phyloP scores from a whole-genome alignment of 257 asterid genomes.

The Solanum ossicruentum region DNA sequence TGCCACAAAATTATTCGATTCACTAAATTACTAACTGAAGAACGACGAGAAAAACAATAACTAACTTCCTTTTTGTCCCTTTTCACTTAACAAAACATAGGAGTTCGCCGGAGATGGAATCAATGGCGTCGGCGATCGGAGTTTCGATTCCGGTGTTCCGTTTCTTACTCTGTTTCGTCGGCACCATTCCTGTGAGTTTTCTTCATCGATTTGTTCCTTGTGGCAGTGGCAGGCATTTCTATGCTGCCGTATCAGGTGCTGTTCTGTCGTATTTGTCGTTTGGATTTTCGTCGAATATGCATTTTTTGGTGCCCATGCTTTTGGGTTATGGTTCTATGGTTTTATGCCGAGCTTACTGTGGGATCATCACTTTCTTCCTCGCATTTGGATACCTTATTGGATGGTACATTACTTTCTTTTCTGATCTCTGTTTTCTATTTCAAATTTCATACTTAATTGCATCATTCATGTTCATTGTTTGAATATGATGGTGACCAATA shows the following conservation, averaged over 20 bases:
- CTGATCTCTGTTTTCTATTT: background rate
- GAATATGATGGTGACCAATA: background rate
- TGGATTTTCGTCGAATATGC: constrained; percentile 85
- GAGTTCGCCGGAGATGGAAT: background rate
- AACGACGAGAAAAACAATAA: background rate
- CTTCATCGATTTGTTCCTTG: constrained; percentile 79
- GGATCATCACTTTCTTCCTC: constrained; percentile 55
- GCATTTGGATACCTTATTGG: constrained; percentile 94
- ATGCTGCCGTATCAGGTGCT: constrained; percentile 69
- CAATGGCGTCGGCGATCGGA: background rate
- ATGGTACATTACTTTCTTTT: constrained; percentile 32
- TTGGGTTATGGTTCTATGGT: constrained; percentile 79
- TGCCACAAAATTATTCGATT: background rate
- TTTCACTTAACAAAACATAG: background rate
- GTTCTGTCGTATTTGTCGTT: constrained; percentile 59
- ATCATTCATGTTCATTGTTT: background rate
- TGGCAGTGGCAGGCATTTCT: constrained; percentile 55
- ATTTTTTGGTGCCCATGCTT: constrained; percentile 71
- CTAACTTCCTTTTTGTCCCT: background rate
- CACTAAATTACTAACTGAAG: background rate
- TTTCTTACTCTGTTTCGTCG: background rate
- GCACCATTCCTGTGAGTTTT: constrained; percentile 73
- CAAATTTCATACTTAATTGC: background rate
- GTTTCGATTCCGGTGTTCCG: background rate
- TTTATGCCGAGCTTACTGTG: constrained; percentile 46